A percentile compares a stretch with the other conserved stretches of the same genome.
phyloP scores from a whole-genome alignment of 768 basidiomycete species.

The Pleurotus eryngii region DNA sequence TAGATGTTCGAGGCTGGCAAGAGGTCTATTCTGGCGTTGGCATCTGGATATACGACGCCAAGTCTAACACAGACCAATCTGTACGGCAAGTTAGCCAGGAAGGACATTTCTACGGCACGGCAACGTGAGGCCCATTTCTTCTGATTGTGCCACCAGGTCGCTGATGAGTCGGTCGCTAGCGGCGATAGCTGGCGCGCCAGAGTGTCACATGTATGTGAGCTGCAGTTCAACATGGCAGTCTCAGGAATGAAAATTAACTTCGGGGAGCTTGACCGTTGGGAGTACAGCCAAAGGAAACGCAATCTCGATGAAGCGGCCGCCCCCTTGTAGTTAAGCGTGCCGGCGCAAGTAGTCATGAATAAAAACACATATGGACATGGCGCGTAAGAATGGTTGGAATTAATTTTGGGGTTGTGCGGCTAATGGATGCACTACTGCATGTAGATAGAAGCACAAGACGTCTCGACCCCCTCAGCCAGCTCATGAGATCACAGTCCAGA shows the following conservation, averaged over 20 bases:
- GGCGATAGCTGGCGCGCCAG: slow-evolving; percentile 82
- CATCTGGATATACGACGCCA: slow-evolving; percentile 73
- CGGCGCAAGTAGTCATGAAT: not conserved
- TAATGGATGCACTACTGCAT: slow-evolving; percentile 13
- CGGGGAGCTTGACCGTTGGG: slow-evolving; percentile 74
- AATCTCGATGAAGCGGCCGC: slow-evolving; percentile 56
- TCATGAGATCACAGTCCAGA: slow-evolving; percentile 81
- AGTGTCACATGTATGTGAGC: slow-evolving; percentile 65
- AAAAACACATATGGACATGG: not conserved
- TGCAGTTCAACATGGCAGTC: slow-evolving; percentile 63
- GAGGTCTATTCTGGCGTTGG: slow-evolving; percentile 68
- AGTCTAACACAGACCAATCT: slow-evolving; percentile 64
- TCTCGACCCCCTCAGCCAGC: slow-evolving; percentile 14
- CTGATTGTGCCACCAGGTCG: not conserved
- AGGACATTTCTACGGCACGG: slow-evolving; percentile 70
- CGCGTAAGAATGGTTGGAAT: not conserved
- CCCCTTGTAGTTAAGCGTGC: not conserved
- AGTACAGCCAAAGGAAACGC: slow-evolving; percentile 55
- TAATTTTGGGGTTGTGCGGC: slow-evolving; percentile 18
- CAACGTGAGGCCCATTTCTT: slow-evolving; percentile 52
- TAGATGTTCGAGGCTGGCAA: slow-evolving; percentile 65
- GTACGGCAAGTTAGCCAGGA: slow-evolving; percentile 61
- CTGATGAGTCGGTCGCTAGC: slow-evolving; percentile 31
- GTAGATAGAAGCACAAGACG: slow-evolving; percentile 13
- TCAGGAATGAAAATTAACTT: slow-evolving; percentile 70